phyloP scores from a whole-genome alignment of 192 early-diverging fungal species.

The Coemansia sp. region DNA sequence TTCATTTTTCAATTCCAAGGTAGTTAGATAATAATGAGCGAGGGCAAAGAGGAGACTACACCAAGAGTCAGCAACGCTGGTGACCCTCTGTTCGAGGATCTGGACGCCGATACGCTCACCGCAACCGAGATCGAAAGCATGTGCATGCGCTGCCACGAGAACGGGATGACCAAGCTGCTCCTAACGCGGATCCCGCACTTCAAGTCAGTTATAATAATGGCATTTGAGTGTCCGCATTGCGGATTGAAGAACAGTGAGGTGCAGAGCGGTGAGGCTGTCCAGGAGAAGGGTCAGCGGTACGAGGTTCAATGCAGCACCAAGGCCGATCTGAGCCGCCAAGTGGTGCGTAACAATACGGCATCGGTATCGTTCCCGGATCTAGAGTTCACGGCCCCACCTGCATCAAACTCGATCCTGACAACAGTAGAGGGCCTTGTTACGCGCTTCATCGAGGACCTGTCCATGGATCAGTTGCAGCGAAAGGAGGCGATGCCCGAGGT shows the following conservation, averaged over 20 bases:
- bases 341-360: slow-evolving; percentile 85
- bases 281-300: slow-evolving; percentile 75
- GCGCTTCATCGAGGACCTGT: slow-evolving; percentile 79
- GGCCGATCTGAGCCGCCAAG: slow-evolving; percentile 84
- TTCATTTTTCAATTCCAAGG: too few relatives aligned
- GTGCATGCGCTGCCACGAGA: slow-evolving; percentile 89
- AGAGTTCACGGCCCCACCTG: slow-evolving; percentile 87
- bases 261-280: slow-evolving; percentile 80
- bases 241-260: slow-evolving; percentile 87
- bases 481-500: slow-evolving; percentile 65
- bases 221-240: slow-evolving; percentile 88
- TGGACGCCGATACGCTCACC: slow-evolving; percentile 60
- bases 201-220: slow-evolving; percentile 80
- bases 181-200: slow-evolving; percentile 94
- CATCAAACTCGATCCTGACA: slow-evolving; percentile 77
- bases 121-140: slow-evolving; percentile 85
- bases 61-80: too few relatives aligned
- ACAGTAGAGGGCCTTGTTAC: slow-evolving; percentile 85
- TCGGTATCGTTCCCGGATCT: slow-evolving; percentile 77
- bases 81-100: slow-evolving; percentile 66
- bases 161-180: slow-evolving; percentile 83
- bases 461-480: slow-evolving; percentile 74
- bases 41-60: too few relatives aligned
- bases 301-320: slow-evolving; percentile 64
- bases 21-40: too few relatives aligned